A percentile compares a stretch with the other conserved stretches of the same genome.
phyloP scores from a whole-genome alignment of 2,329 filamentous ascomycete species.

The Ophiostoma sp. region DNA sequence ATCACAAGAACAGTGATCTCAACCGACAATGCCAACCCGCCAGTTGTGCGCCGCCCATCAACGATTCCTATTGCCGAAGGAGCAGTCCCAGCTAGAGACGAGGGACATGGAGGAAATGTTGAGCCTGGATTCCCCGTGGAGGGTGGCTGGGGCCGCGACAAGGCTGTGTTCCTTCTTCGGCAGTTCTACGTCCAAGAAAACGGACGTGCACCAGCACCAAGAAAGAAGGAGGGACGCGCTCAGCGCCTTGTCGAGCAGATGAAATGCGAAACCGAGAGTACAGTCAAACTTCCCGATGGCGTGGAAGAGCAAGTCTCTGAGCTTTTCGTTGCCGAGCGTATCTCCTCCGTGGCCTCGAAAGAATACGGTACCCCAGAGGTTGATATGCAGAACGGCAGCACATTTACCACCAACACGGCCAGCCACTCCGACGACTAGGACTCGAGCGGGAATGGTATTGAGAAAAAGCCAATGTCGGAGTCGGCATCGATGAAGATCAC shows the following conservation, averaged over 20 bases:
- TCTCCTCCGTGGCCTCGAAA: neutral
- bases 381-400: neutral
- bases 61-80: conserved; percentile 29
- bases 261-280: conserved; percentile 37
- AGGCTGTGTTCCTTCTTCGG: conserved; percentile 85
- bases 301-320: conserved; percentile 18
- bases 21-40: conserved; percentile 18
- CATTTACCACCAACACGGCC: neutral
- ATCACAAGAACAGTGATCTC: conserved; percentile 19
- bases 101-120: conserved; percentile 59
- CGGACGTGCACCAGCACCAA: conserved; percentile 61
- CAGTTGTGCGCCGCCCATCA: conserved; percentile 25
- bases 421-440: conserved; percentile 23
- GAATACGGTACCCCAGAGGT: neutral
- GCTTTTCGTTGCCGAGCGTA: conserved; percentile 3
- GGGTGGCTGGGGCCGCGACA: conserved; percentile 82
- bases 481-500: neutral
- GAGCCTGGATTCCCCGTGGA: conserved; percentile 76
- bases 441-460: conserved; percentile 12
- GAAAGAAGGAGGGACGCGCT: conserved; percentile 52
- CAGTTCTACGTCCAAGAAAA: conserved; percentile 99
- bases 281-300: conserved; percentile 23
- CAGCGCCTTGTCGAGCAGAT: conserved; percentile 49
- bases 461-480: neutral
- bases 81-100: conserved; percentile 29